These are phyloP conservation scores for Coprinellus micaceus DNA, from an alignment of 768 basidiomycete species.

Conservation along the genomic window DNA sequence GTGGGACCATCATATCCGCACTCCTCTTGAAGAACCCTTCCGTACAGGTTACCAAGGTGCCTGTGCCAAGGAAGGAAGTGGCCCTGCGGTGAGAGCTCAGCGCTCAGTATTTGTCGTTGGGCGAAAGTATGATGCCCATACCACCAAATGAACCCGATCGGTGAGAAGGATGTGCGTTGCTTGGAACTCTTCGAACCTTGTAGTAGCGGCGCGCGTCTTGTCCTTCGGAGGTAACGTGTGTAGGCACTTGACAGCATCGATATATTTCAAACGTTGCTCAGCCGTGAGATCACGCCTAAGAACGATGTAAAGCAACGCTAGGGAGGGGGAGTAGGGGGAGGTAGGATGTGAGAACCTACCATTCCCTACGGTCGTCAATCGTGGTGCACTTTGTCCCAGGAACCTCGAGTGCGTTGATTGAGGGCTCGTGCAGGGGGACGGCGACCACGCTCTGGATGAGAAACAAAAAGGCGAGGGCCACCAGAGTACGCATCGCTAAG, in stretches of 20 bases:
- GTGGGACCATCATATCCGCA: slow-evolving; percentile 24
- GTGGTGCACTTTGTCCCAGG: not conserved
- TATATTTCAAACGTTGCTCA: slow-evolving; percentile 12
- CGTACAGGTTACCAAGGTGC: slow-evolving; percentile 19
- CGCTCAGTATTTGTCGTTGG: not conserved
- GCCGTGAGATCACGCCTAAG: slow-evolving; percentile 2
- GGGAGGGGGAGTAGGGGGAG: no score
- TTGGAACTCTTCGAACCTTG: slow-evolving; percentile 25
- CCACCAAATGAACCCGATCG: slow-evolving; percentile 20
- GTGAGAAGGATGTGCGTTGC: slow-evolving; percentile 23
- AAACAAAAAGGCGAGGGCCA: not conserved
- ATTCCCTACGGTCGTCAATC: not conserved
- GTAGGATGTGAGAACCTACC: no score
- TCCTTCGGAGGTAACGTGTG: not conserved
- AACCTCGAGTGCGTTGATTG: no score
- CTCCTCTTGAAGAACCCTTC: slow-evolving; percentile 20
- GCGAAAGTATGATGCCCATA: slow-evolving; percentile 4
- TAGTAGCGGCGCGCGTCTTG: not conserved
- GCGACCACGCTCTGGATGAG: not conserved
- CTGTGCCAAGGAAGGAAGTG: slow-evolving; percentile 28
- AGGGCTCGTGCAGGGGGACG: not conserved
- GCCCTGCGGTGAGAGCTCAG: slow-evolving; percentile 19
- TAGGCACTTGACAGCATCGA: slow-evolving; percentile 20
- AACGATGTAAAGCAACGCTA: not conserved
- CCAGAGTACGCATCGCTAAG: no score